Base-by-base conservation (phyloP, 306 rosid species). In the Myrica gale region DNA sequence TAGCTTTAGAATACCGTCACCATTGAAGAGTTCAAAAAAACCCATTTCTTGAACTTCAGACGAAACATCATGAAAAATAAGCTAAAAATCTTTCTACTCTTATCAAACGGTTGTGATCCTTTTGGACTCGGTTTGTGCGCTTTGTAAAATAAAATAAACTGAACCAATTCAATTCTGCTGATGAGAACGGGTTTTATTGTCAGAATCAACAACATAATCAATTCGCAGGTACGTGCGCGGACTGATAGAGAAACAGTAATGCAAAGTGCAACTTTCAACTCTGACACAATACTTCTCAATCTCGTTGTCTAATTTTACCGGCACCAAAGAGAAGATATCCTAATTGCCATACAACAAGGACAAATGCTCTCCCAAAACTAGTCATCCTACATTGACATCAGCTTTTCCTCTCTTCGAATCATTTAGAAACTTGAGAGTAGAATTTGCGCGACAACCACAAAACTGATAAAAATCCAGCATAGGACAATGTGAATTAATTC, bases 401-500 rank as follows among this genome's bases (percentile, higher is more conserved):
- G 70, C 48, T 65, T 65, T 26, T 65, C 50, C 70, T 65, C 50
- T 41, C 23, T 65, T 43, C 26, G 10, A 65, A 42, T 65, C 15
- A 65, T 65, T n/a, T 7, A 42, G 50, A 65, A 65, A 39, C 50
- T 41, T 65, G 6, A 2, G 4, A 62, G 70, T 65, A 65, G 23
- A 42, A 42, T 42, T 42, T 39, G 70, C 17, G 67, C 11, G 73
- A 68, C 44, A 67, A 74, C 81, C 83, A 79, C 39, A 26, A 62
- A 46, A n/a, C 7, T 62, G 42, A 21, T 10, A 58, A 80, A 50
- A 52, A 80, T 20, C 69, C 71, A 78, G 66, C 2, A 21, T 78
- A 19, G 45, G 6, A 32, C 50, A 79, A 83, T 53, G 56, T 45
- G 75, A 32, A 26, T 70, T 17, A 74, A 66, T 72, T 17, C 26